Conservation (phyloP, 139 green algal genomes). For the Volvox reticuliferus region DNA sequence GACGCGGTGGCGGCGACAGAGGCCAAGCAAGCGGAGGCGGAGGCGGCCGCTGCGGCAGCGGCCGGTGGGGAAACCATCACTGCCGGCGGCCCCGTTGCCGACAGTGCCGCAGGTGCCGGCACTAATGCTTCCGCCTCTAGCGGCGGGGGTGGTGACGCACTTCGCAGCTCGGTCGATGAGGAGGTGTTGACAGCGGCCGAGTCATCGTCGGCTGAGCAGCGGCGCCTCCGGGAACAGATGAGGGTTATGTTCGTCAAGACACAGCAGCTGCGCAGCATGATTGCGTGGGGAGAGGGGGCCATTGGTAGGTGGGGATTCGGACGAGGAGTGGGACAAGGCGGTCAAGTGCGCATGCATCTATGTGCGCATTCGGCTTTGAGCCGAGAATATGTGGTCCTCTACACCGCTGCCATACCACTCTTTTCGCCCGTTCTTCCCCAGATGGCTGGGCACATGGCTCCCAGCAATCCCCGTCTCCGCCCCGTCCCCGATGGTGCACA, state of each 20-base stretch:
- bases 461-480: not conserved
- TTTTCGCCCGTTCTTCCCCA: too few species aligned
- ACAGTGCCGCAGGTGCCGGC: not conserved
- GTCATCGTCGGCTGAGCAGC: not conserved
- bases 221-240: conserved; percentile 51
- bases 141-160: not conserved
- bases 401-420: too few species aligned
- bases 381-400: too few species aligned
- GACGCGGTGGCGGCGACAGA: conserved; percentile 33
- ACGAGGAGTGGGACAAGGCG: not conserved
- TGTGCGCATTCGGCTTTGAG: too few species aligned
- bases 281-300: conserved; percentile 77
- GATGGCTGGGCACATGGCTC: not conserved
- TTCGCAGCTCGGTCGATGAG: not conserved
- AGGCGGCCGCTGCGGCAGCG: not conserved
- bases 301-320: not conserved
- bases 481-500: too few species aligned
- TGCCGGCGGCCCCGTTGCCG: not conserved
- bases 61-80: not conserved
- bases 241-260: conserved; percentile 54
- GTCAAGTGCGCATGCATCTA: too few species aligned
- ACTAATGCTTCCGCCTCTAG: not conserved
- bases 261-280: conserved; percentile 79
- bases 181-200: conserved; percentile 35
- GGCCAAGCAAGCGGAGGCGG: not conserved